Evolutionary conservation across 177 flowering plant species (phyloP), one percentile per base, ranked within the genome.

Genomic region (Vitis hybrid): DNA sequence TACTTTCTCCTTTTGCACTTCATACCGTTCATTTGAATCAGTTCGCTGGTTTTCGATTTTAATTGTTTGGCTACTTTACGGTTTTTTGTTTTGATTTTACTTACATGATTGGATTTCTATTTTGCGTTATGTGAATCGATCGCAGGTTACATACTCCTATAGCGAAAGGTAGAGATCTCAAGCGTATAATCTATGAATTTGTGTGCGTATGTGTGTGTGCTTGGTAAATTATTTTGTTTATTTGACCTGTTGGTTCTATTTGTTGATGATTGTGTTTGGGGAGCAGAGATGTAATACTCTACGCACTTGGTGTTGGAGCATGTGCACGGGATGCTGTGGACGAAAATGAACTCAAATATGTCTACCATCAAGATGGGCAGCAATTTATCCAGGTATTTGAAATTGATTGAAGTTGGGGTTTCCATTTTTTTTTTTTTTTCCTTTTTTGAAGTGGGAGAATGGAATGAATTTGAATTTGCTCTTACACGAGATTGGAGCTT

Each of bases 301-400:
- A 93, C 82, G 98, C 99, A 9, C 83, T 95, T 75, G 99, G 99
- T 38, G 73, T 95, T 65, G 99, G 99, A 73, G 96, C 95, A 13
- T 95, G 99, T 68, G 80, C 75, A 15, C 64, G 74, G 44, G 81
- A 92, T 77, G 92, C 98, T 4, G 62, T 89, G 64, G 94, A 90
- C 78, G 82, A 78, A n/a, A 83, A 88, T 54, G 97, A 93, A 79
- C 89, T 93, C 66, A 95, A 90, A 75, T 95, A 84, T 80, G 93
- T 93, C 62, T 88, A 90, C 86, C 90, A 93, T 79, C 73, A 82
- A 67, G 71, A 87, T 68, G 97, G 97, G 1, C 97, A 85, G 73
- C 71, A 88, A 50, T 81, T 64, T 64, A 82, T 93, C 66, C 77
- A 87, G 94, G 98, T 91, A 19, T 70, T 52, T 31, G 20, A 9